phyloP scores from a whole-genome alignment of 768 basidiomycete species.

The Auriscalpium microsporum region DNA sequence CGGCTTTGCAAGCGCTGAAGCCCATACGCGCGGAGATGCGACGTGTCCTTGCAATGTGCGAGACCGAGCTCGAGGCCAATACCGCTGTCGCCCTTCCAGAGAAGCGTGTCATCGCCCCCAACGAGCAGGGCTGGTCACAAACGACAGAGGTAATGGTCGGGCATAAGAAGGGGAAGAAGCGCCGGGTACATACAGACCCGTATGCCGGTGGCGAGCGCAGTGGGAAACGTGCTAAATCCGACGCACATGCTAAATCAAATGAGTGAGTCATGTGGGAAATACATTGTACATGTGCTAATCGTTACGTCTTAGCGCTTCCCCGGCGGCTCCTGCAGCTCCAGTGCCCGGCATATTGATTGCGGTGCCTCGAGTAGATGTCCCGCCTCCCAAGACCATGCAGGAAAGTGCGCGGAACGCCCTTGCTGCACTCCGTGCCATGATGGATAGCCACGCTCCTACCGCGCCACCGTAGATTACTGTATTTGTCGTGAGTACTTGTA shows the following conservation, averaged over 20 bases:
- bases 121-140: neutral
- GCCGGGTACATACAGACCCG: conserved; percentile 23
- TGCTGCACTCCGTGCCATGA: too few relatives aligned
- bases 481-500: too few relatives aligned
- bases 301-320: too few relatives aligned
- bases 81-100: neutral
- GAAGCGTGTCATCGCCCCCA: neutral
- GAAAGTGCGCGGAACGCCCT: too few relatives aligned
- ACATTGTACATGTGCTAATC: too few relatives aligned
- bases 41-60: neutral
- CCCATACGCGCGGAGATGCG: neutral
- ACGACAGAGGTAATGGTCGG: conserved; percentile 1
- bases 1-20: neutral
- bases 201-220: conserved; percentile 14
- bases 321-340: too few relatives aligned
- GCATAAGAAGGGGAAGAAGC: conserved; percentile 6
- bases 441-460: too few relatives aligned
- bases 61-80: neutral
- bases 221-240: conserved; percentile 25
- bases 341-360: too few relatives aligned
- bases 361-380: too few relatives aligned
- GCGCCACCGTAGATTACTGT: too few relatives aligned
- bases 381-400: too few relatives aligned
- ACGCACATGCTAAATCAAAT: conserved; percentile 5
- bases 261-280: too few relatives aligned